Evolutionary conservation across 306 rosid species (phyloP), one percentile per base, ranked within the genome.

Genomic region (Vicia sativa): DNA sequence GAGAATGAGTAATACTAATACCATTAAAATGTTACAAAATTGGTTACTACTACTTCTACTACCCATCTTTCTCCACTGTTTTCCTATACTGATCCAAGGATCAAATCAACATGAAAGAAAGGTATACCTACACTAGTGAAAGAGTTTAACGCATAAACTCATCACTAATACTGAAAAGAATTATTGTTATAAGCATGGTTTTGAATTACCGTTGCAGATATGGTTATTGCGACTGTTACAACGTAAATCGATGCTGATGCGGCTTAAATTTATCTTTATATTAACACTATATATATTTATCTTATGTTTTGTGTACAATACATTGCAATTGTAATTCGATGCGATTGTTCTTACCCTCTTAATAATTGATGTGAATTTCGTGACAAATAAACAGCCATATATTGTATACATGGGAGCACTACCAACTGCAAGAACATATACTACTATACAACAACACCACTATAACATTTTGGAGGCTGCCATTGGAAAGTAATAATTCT

Each of bases 351-450:
- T 23, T 34, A 35, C 26, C 11, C 21, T 3, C 53, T 41, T 62
- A 31, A 8, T 16, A 11, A 61, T 49, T 54, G 3, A 56, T 16
- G 15, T 68, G 46, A 68, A 29, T 45, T 54, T 65, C 68, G 52
- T 65, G 72, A 37, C 34, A 23, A 45, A 45, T 44, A 62, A 39
- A 79, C 85, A 89, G 98, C 80, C 95, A 2, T 89, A 87, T 73
- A 89, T 92, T 66, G 88, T 92, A 18, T 89, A 92, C 79, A 89
- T 87, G 96, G 92, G 95, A 62, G 85, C 82, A 49, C 18, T 82
- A 53, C 91, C 81, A 0, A 59, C 11, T 38, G 41, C 70, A 8
- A 66, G 6, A 52, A 41, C 75, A 28, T 57, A 71, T 18, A 42
- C 58, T 18, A 42, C 58, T 1, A 67, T 72, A 68, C 65, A 75